Conservation (phyloP, 1,139 yeast species). For the Kodamaea sp. region DNA sequence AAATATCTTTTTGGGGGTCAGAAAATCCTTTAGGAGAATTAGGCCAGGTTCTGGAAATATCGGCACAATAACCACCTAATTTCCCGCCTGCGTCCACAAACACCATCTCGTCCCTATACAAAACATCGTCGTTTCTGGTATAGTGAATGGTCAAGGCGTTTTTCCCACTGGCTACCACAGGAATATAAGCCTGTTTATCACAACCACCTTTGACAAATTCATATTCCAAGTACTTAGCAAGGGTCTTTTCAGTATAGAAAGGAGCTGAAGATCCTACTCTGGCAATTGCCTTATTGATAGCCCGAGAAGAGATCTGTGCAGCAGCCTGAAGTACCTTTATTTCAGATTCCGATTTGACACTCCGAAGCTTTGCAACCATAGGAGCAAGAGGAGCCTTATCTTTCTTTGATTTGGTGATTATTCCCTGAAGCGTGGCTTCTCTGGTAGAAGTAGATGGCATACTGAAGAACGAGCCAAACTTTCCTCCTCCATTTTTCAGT, state of each 20-base stretch:
- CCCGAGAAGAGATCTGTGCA: slow-evolving; percentile 78
- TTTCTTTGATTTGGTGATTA: slow-evolving; percentile 29
- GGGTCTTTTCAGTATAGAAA: slow-evolving; percentile 70
- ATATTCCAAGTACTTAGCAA: slow-evolving; percentile 82
- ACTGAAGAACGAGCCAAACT: slow-evolving; percentile 13
- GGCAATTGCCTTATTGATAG: slow-evolving; percentile 80
- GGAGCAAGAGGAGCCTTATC: slow-evolving; percentile 46
- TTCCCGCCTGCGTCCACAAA: slow-evolving; percentile 96
- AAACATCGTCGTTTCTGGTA: slow-evolving; percentile 80
- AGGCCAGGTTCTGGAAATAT: slow-evolving; percentile 97
- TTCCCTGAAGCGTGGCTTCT: slow-evolving; percentile 18
- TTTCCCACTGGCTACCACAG: slow-evolving; percentile 93
- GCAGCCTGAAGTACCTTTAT: slow-evolving; percentile 78
- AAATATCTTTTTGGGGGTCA: slow-evolving; percentile 78
- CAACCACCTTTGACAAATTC: slow-evolving; percentile 86
- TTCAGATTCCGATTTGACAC: slow-evolving; percentile 75
- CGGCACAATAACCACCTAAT: slow-evolving; percentile 92
- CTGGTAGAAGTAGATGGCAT: slow-evolving; percentile 8
- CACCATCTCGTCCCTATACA: slow-evolving; percentile 77
- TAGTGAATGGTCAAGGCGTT: slow-evolving; percentile 89
- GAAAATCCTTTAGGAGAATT: slow-evolving; percentile 66
- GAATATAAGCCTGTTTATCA: slow-evolving; percentile 85
- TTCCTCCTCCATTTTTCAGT: slow-evolving; percentile 8
- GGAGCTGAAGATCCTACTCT: slow-evolving; percentile 44
- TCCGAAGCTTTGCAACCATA: slow-evolving; percentile 58